Percentiles rank a stretch among this genome's conserved stretches.
These are phyloP conservation scores for Serendipita sp. DNA, from an alignment of 768 basidiomycete genomes.

Conservation along the genomic window DNA sequence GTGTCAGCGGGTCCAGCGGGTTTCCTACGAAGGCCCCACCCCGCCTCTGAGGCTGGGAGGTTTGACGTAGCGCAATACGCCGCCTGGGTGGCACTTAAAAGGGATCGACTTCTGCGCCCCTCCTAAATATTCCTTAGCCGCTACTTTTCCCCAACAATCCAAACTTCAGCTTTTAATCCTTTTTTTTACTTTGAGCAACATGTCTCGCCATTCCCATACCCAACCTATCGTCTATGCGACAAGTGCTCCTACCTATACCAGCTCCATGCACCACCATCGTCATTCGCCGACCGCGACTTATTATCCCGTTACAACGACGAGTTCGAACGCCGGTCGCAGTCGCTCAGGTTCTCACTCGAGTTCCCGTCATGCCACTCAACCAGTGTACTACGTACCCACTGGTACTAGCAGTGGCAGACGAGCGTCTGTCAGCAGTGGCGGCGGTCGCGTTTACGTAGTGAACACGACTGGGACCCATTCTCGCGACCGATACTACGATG, in stretches of 20 bases:
- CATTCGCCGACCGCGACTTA: background rate
- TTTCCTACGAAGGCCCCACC: no score
- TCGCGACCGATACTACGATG: background rate
- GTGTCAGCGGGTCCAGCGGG: no score
- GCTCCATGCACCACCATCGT: background rate
- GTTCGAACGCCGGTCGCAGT: background rate
- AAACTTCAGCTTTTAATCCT: no score
- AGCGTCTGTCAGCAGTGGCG: background rate
- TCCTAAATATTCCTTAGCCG: no score
- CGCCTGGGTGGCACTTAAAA: no score
- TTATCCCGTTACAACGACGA: background rate
- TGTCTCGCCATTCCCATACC: background rate
- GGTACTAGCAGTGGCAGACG: background rate
- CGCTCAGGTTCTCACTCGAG: slow-evolving; percentile 2
- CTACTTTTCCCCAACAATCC: no score
- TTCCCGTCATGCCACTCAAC: background rate
- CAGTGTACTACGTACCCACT: background rate
- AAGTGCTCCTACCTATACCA: background rate
- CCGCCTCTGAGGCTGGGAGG: no score
- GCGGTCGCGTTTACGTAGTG: background rate
- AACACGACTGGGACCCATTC: background rate
- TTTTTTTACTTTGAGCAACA: background rate
- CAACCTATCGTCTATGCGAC: background rate
- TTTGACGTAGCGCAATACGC: no score
- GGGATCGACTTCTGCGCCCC: no score